These are phyloP conservation scores for Ceratocystis eucalypticola DNA, from an alignment of 2,329 filamentous ascomycete species.

Conservation along the genomic window DNA sequence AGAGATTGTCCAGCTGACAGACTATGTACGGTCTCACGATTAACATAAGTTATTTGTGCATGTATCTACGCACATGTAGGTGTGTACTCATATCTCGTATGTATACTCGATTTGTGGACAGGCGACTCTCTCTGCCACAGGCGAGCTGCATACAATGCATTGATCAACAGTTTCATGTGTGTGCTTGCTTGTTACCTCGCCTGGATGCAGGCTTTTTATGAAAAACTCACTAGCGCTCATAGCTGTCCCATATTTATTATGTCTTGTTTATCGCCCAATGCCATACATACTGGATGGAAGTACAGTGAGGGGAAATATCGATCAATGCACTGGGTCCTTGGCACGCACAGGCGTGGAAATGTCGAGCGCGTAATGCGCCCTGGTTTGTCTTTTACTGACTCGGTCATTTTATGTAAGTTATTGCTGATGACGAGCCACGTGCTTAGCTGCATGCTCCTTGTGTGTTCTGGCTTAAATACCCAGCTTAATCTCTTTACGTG, in stretches of 20 bases:
- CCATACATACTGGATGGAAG: too few species aligned
- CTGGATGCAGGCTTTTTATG: neutral
- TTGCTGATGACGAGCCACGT: neutral
- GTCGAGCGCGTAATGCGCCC: too few species aligned
- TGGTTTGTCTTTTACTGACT: neutral
- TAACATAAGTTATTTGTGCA: too few species aligned
- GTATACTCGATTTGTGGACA: neutral
- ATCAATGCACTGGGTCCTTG: too few species aligned
- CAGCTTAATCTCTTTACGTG: neutral
- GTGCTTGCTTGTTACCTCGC: neutral
- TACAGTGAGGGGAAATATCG: too few species aligned
- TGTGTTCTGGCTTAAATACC: too few species aligned
- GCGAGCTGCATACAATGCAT: conserved; percentile 7
- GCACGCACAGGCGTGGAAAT: neutral
- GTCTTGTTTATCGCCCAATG: too few species aligned
- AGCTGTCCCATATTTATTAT: too few species aligned
- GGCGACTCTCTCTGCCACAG: neutral
- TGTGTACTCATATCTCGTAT: neutral
- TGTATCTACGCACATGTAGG: too few species aligned
- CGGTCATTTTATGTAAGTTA: neutral
- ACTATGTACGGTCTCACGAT: too few species aligned
- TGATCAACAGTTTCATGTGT: neutral
- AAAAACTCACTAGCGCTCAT: neutral
- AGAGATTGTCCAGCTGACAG: too few species aligned
- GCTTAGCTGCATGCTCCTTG: neutral